Evolutionary conservation across 2,329 filamentous ascomycete genomes (phyloP), one percentile per base, ranked within the genome.

Genomic region (Teratosphaeria destructans): DNA sequence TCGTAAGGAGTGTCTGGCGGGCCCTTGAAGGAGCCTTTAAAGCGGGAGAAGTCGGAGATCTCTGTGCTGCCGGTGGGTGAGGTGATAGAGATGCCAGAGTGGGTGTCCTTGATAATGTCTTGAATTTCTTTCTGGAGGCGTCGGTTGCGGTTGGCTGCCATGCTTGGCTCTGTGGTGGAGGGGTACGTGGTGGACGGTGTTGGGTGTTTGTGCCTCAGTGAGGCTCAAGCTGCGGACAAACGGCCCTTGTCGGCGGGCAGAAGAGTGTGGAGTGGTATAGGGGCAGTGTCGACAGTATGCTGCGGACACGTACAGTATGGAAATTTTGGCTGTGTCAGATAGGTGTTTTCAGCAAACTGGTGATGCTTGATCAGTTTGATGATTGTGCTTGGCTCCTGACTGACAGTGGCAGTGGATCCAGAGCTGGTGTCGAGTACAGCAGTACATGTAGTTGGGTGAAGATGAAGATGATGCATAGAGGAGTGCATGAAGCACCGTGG

Each of bases 1-100:
- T 92, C 89, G 72, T 97, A 99, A 0, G 94, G 91, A 1, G 93
- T 96, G 64, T 95, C 91, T 39, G 93, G 91, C 1, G 94, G 94
- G 0, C 90, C 94, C 43, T 82, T 82, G 72, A 99, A 94, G 60
- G 85, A 83, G 60, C 93, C 94, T 66, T 85, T 86, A 63, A 99
- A 84, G 69, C 93, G 88, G 60, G 86, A 90, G 59, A 97, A 78
- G 74, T 91, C 88, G 63, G 84, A 81, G 54, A 82, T 82, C 62
- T 83, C 77, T 34, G 78, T 81, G 60, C 85, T 76, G 55, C 65
- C 68, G 32, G 63, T 55, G 12, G 69, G 64, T 4, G 63, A 65
- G 29, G 71, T 69, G 14, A 89, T 89, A 34, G 80, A 81, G 68
- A 97, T 89, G 62, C 89, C 86, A 23, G 90, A 95, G 62, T 84